Conservation (phyloP, 2,329 filamentous ascomycete genomes). For the Remersonia thermophila region DNA sequence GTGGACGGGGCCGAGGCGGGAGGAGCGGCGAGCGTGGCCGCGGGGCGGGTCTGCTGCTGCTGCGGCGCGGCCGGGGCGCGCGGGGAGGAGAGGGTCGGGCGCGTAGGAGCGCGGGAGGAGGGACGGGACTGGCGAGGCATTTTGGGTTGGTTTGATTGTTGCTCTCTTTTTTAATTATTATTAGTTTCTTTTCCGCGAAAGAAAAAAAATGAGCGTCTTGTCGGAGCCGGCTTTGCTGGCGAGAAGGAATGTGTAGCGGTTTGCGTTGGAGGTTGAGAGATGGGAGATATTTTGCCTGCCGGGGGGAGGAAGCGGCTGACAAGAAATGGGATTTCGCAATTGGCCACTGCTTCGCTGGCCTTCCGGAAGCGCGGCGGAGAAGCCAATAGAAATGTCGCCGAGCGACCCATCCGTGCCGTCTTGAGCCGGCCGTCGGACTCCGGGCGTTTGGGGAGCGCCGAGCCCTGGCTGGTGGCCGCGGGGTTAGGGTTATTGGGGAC, state of each 20-base stretch:
- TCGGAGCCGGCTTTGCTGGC: no score
- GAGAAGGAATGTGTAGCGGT: conserved; percentile 3
- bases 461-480: not conserved
- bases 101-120: conserved; percentile 52
- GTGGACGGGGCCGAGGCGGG: conserved; percentile 32
- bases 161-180: conserved; percentile 1
- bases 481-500: conserved; percentile 6
- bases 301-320: conserved; percentile 14
- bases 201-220: conserved; percentile 4
- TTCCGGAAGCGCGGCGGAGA: conserved; percentile 9
- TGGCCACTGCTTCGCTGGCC: conserved; percentile 12
- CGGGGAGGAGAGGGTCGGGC: conserved; percentile 52
- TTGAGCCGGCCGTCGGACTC: not conserved
- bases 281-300: conserved; percentile 12
- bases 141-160: conserved; percentile 20
- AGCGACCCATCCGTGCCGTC: not conserved
- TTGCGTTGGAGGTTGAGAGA: conserved; percentile 1
- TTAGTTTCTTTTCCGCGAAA: no score
- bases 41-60: conserved; percentile 54
- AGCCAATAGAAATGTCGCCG: conserved; percentile 19
- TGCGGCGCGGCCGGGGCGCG: conserved; percentile 32
- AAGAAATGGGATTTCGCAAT: conserved; percentile 15
- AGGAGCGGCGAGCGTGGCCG: conserved; percentile 50
- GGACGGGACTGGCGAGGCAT: conserved; percentile 63
- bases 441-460: not conserved